Percentiles rank a stretch among this genome's conserved stretches.
Evolutionary conservation across 306 rosid species (phyloP).

Genomic region (Urtica urens): DNA sequence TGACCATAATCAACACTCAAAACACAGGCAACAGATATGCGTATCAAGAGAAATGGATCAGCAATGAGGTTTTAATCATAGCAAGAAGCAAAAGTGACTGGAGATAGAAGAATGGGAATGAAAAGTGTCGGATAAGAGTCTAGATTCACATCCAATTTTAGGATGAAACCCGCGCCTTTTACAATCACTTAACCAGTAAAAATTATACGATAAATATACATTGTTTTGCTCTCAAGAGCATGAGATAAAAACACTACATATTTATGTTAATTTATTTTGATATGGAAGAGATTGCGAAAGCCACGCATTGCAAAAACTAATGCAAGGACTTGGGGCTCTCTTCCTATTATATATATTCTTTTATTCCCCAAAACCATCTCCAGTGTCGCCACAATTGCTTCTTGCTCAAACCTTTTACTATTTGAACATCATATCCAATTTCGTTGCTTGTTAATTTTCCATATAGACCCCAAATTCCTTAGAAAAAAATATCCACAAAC

Average conservation of each 20-base stretch:
- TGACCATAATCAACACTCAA: neutral
- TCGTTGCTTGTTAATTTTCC: neutral
- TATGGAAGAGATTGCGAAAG: constrained; percentile 89
- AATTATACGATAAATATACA: neutral
- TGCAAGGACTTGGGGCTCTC: constrained; percentile 69
- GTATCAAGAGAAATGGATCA: constrained; percentile 42
- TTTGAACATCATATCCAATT: constrained; percentile 56
- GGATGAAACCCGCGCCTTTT: constrained; percentile 96
- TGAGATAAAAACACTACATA: neutral
- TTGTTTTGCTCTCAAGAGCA: no score
- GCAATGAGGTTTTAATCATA: constrained; percentile 44
- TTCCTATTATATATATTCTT: constrained; percentile 8
- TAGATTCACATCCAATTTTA: constrained; percentile 69
- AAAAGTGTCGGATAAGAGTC: constrained; percentile 57
- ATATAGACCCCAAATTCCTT: neutral
- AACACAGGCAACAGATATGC: neutral
- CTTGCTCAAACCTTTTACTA: constrained; percentile 87
- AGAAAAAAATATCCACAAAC: no score
- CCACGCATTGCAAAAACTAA: constrained; percentile 50
- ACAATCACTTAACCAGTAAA: constrained; percentile 40
- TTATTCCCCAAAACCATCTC: constrained; percentile 3
- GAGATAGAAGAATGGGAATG: constrained; percentile 12
- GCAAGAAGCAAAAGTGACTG: constrained; percentile 25
- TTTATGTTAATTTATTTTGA: constrained; percentile 1
- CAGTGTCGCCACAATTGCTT: constrained; percentile 28